Evolutionary conservation across 768 basidiomycete species (phyloP), one percentile per base, ranked within the genome.

Genomic region (Rhodosporidiobolus odoratus): DNA sequence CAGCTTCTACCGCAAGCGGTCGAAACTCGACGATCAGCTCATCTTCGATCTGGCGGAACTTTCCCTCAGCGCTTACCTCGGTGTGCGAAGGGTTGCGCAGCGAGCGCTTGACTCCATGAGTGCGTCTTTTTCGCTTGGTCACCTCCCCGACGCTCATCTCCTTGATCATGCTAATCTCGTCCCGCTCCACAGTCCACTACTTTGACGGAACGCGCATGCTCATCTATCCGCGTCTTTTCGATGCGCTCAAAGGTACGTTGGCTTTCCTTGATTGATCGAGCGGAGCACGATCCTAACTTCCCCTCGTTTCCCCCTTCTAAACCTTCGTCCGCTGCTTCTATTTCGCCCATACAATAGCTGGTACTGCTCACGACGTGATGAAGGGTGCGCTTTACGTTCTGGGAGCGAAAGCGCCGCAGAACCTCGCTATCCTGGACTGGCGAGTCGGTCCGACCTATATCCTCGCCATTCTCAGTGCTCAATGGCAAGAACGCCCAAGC

Each of bases 311-410:
- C n/a, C 85, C 86, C 68, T 78, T 82, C 52, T 84, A n/a, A n/a
- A n/a, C 43, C 85, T 8, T 84, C 84, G 43, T 81, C 89, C n/a
- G 87, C 88, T 13, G 70, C 81, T 52, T 78, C 89, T 23, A 85
- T 86, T 69, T 78, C 82, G 48, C 84, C 9, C 80, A 89, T 61
- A 82, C 84, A n/a, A n/a, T n/a, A 59, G 86, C 87, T 10, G 90
- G 88, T 4, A 84, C 84, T 27, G 91, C 93, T 47, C 90, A 90
- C 75, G 90, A 92, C 78, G 84, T 89, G n/a, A 90, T 92, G 87
- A 94, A 96, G 81, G 92, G 92, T 81, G 83, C 81, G 27, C 82
- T 83, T 66, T 83, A 83, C 68, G 73, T 77, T 32, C 69, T 77
- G 23, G 75, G 75, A 30, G 54, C 75, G 60, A 81, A 81, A 62